Base-by-base conservation (phyloP, 2,329 filamentous ascomycete species). In the Sporothrix protearum region DNA sequence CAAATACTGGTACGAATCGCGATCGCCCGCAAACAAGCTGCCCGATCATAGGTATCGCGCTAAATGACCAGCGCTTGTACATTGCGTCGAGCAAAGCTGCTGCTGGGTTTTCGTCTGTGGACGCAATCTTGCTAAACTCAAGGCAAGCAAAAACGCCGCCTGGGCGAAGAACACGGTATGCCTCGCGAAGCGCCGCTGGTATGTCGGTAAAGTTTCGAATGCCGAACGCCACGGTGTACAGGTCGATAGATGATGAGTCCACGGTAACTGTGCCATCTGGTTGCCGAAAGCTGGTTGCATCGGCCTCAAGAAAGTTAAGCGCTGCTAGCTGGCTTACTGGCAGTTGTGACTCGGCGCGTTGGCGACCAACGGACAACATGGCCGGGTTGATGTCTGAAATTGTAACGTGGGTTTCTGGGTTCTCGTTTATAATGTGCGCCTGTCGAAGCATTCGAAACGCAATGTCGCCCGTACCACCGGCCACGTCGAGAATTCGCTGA, bases 121-220 rank as follows among this genome's bases (percentile, higher is more conserved):
- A 68, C 3, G 97, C 92, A 12, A 85, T 86, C 80, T 95, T 94
- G 79, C 90, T 93, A 82, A 99, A 99, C 82, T 99, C 96, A 73
- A 99, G 87, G 78, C 96, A 98, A 3, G 96, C 95, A 79, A 99
- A 99, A 0, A 99, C 91, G 74, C 96, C 96, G 57, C 96, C 96
- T 0, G 96, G 96, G 81, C 94, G 96, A 39, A 99, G 85, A 1
- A 98, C 93, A 7, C 96, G 89, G 81, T 90, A 90, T 0, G 96
- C 96, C 79, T 98, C 94, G 47, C 85, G 83, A 71, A 99, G 83
- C 0, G 95, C 96, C 0, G 87, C 87, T 64, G 92, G 90, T 79
- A 97, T 97, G 82, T 97, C 90, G 71, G 93, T 96, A 82, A 99
- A 99, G 82, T 99, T 99, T 68, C 96, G 88, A 79, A 99, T 98